Evolutionary conservation across 2,329 filamentous ascomycete species (phyloP), one percentile per base, ranked within the genome.

Genomic region (Ascochyta koolunga): DNA sequence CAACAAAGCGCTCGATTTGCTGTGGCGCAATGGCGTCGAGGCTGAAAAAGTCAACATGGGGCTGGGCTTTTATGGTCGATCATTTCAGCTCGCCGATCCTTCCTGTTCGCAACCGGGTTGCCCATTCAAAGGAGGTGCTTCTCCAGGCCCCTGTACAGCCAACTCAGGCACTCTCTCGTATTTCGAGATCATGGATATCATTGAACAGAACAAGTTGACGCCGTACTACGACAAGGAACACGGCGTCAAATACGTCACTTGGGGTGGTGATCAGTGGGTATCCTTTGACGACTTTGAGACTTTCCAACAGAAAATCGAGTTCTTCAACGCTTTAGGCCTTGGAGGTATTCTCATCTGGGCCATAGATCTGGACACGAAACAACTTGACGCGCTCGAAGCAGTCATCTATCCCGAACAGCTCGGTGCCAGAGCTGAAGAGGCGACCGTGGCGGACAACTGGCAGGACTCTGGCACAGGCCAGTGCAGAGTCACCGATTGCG

Each of bases 1-100:
- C 16, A 83, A 78, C 6, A 88, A 72, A 1, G 75, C 70, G 29
- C 82, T 76, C 16, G 77, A 68, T 10, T 11, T 44, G 5, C 16
- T 35, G 6, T 44, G 41, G 41, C 3, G 27, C 4, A 44, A 33
- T 16, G 16, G 22, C 41, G 32, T 44, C 41, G n/a, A 66, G 2
- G 68, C 80, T 0, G 35, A 47, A 0, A 76, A 79, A 40, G 60
- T 83, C 1, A 62, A 59, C 5, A 40, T 83, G 9, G 80, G 80
- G 0, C 21, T 77, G 0, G 77, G 67, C 5, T 82, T 78, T 55
- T 82, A 82, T 59, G 75, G 77, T 2, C 59, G 69, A 5, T 43
- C 44, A 3, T 75, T 72, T 42, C 64, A 58, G 0, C 32, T 75
- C 8, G 37, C 38, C 1, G 53, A 69, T 43, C 19, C 52, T 6